Percentiles rank a stretch among this genome's conserved stretches.
Evolutionary conservation across 208 protist genomes (phyloP).

Genomic region (Crithidia fasciculata): DNA sequence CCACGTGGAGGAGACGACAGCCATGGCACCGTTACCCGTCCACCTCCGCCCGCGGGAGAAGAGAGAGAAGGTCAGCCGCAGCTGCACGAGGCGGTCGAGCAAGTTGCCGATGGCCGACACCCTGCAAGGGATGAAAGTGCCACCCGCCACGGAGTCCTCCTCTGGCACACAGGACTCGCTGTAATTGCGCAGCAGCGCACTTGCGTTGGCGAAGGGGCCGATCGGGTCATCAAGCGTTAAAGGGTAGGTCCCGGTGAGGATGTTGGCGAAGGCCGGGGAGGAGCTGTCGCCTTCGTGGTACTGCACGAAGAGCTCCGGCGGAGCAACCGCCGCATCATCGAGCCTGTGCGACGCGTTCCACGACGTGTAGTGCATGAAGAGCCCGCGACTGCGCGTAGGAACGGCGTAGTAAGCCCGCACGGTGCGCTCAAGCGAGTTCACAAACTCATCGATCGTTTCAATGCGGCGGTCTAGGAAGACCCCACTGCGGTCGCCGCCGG

Average conservation of each 20-base stretch:
- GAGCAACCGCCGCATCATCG: constrained; percentile 13
- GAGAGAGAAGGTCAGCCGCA: constrained; percentile 47
- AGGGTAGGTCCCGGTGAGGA: constrained; percentile 26
- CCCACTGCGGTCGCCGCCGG: constrained; percentile 32
- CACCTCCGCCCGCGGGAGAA: constrained; percentile 31
- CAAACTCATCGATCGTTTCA: constrained; percentile 59
- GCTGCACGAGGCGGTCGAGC: constrained; percentile 42
- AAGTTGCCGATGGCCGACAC: constrained; percentile 41
- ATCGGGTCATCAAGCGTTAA: constrained; percentile 31
- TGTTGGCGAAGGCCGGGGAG: constrained; percentile 21
- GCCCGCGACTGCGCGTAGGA: constrained; percentile 37
- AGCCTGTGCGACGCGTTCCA: constrained; percentile 2
- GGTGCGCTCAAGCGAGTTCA: constrained; percentile 39
- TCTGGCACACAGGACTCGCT: constrained; percentile 39
- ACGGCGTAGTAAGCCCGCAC: constrained; percentile 49
- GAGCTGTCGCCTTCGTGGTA: constrained; percentile 41
- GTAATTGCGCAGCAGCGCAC: constrained; percentile 21
- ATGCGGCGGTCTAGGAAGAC: constrained; percentile 32
- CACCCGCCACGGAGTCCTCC: constrained; percentile 29
- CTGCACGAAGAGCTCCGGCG: constrained; percentile 40
- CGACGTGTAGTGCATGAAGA: constrained; percentile 67
- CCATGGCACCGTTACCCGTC: constrained; percentile 21
- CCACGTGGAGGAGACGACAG: constrained; percentile 39
- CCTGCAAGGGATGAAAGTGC: constrained; percentile 45
- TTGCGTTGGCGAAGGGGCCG: constrained; percentile 38